These are phyloP conservation scores for Kurtzmaniella quercitrusa DNA, from an alignment of 1,139 yeast species.

Conservation along the genomic window DNA sequence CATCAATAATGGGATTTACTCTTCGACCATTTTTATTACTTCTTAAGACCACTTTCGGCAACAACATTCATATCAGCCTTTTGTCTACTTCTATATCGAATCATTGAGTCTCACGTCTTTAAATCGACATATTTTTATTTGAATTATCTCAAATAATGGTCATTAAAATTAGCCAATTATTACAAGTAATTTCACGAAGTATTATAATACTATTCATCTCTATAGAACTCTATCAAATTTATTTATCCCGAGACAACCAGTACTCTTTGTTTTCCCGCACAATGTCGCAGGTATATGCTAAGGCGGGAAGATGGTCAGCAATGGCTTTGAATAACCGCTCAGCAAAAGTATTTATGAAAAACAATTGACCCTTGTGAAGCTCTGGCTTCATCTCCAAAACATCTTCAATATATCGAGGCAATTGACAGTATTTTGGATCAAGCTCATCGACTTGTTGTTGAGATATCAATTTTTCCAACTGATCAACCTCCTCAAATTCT, in stretches of 20 bases:
- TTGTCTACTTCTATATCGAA: too few relatives aligned
- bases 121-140: too few relatives aligned
- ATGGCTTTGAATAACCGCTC: slow-evolving; percentile 67
- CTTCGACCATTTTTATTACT: too few relatives aligned
- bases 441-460: slow-evolving; percentile 9
- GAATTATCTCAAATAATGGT: too few relatives aligned
- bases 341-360: slow-evolving; percentile 82
- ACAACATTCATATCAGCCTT: too few relatives aligned
- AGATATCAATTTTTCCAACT: slow-evolving; percentile 43
- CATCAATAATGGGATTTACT: too few relatives aligned
- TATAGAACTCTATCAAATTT: neutral
- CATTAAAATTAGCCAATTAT: too few relatives aligned
- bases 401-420: slow-evolving; percentile 29
- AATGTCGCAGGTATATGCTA: slow-evolving; percentile 49
- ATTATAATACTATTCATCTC: neutral
- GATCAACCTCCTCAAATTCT: slow-evolving; percentile 70
- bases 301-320: slow-evolving; percentile 52
- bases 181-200: too few relatives aligned
- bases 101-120: too few relatives aligned
- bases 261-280: slow-evolving; percentile 40
- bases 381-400: slow-evolving; percentile 43
- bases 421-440: slow-evolving; percentile 25
- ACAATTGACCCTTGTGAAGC: slow-evolving; percentile 74
- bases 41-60: too few relatives aligned
- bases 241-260: slow-evolving; percentile 28